Conservation (phyloP, 768 basidiomycete species). For the Boletus reticuloceps region DNA sequence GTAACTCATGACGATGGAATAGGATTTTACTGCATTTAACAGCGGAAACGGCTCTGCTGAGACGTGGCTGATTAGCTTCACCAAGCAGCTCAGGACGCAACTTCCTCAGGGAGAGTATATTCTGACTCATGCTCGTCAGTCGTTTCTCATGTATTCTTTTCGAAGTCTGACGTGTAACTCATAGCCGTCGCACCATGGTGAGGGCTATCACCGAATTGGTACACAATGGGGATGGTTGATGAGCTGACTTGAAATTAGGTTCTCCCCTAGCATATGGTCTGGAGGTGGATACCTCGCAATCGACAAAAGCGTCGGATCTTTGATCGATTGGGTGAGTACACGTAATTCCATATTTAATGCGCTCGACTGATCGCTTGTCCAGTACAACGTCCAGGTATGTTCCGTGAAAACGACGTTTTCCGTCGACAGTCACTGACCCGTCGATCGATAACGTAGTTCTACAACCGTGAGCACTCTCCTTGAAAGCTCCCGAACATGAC, state of each 20-base stretch:
- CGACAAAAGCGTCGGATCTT: conserved; percentile 35
- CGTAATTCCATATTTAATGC: not conserved
- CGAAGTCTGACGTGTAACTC: not conserved
- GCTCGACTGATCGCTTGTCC: not conserved
- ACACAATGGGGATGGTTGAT: not conserved
- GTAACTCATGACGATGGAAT: not conserved
- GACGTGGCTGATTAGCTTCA: conserved; percentile 34
- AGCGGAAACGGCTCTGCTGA: conserved; percentile 38
- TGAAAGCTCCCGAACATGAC: not conserved
- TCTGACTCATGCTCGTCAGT: conserved; percentile 36
- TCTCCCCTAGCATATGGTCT: conserved; percentile 17
- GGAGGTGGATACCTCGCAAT: conserved; percentile 42
- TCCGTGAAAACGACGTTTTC: not conserved
- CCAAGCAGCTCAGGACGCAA: conserved; percentile 29
- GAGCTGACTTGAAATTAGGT: conserved; percentile 10
- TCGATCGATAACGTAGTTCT: conserved; percentile 17
- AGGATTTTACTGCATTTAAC: conserved; percentile 36
- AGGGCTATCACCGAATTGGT: not conserved
- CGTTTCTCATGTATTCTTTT: not conserved
- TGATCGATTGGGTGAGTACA: conserved; percentile 44
- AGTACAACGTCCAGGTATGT: conserved; percentile 41
- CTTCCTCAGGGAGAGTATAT: conserved; percentile 35
- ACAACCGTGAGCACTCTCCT: conserved; percentile 23
- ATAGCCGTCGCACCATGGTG: conserved; percentile 24
- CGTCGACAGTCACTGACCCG: conserved; percentile 1